Evolutionary conservation across 2,329 filamentous ascomycete genomes (phyloP), one percentile per base, ranked within the genome.

Genomic region (Metarhizium sp.): DNA sequence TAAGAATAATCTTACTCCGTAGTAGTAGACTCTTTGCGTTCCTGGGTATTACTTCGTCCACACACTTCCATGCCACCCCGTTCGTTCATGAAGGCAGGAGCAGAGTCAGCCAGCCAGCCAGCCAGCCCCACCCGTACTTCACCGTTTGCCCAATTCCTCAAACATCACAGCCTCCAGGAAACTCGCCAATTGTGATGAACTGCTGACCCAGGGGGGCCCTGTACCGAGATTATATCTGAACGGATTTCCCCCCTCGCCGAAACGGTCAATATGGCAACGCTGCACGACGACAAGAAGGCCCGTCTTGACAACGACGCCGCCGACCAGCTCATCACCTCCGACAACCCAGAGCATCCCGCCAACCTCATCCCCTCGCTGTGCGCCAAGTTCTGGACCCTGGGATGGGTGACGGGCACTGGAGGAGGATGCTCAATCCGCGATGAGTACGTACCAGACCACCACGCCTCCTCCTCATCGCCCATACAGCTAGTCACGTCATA

Each of bases 331-430:
- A 73, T 87, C 68, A 72, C 72, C 43, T 87, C 84, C 11, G 67
- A 73, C 34, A 84, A 96, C 69, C 86, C 88, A 5, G 77, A 90
- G 58, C 94, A 99, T 73, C 94, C 94, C 25, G 92, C 94, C 62
- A 99, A 99, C 74, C 80, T 95, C 64, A 96, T 96, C 62, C 94
- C 92, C 60, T 86, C 88, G 50, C 81, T 99, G 51, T 99, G 94
- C 75, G 87, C 88, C 66, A 94, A 92, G 69, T 99, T 99, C 75
- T 99, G 96, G 82, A 90, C 81, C 18, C 78, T 95, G 64, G 94
- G 94, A 63, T 97, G 94, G 92, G 92, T 94, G 34, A 92, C 90
- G 13, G 90, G 89, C 55, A 94, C 89, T 2, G 89, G 89, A 58
- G 89, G 89, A 63, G 89, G 89, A 57, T 87, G 87, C 60, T 90